Conservation (phyloP, 805 yeast genomes). For the Starmerella apis region DNA sequence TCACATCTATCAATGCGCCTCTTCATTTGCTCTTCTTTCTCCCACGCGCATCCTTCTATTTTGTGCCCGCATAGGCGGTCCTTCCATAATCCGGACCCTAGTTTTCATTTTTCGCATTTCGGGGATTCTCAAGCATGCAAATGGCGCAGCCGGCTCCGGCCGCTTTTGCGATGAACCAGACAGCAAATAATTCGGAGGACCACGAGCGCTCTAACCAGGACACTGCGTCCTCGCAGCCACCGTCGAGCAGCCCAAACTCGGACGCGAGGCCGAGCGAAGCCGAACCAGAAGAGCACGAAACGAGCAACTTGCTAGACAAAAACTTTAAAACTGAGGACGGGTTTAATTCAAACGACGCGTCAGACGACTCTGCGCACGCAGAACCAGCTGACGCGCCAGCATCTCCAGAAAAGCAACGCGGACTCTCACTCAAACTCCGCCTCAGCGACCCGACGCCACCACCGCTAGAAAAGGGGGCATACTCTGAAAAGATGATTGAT, state of each 20-base stretch:
- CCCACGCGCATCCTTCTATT: not conserved
- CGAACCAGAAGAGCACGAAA: not conserved
- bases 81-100: constrained; percentile 9
- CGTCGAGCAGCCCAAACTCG: not conserved
- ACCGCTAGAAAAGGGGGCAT: not conserved
- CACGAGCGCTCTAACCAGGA: not conserved
- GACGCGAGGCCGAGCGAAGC: not conserved
- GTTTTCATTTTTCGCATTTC: constrained; percentile 6
- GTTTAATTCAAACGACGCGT: not conserved
- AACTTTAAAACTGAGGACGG: not conserved
- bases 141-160: constrained; percentile 8
- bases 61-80: not conserved
- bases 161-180: not conserved
- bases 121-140: constrained; percentile 2
- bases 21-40: not conserved
- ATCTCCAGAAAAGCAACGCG: too few species aligned
- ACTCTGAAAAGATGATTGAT: not conserved
- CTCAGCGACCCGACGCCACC: not conserved
- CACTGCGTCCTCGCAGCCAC: not conserved
- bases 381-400: not conserved
- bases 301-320: not conserved
- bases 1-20: not conserved
- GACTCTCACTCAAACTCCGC: constrained; percentile 2
- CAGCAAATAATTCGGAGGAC: not conserved
- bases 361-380: not conserved